A percentile compares a stretch with the other conserved stretches of the same genome.
Conservation (phyloP, 345 rosid genomes). For the Populus nigra region DNA sequence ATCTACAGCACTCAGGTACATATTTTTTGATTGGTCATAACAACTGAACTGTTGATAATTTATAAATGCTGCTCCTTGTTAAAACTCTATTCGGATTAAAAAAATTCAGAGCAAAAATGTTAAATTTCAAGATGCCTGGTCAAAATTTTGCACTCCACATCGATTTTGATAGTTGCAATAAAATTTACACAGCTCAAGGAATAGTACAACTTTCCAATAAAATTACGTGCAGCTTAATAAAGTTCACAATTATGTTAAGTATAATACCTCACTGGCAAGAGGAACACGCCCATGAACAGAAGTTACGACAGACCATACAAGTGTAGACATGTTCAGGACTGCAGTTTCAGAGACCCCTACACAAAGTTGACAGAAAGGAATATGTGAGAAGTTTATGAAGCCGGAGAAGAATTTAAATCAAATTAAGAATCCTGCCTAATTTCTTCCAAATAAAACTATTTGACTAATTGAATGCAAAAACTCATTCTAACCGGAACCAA, state of each 20-base stretch:
- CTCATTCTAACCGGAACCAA: not conserved
- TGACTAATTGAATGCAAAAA: not conserved
- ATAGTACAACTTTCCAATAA: not conserved
- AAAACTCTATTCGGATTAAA: not conserved
- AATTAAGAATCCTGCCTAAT: not conserved
- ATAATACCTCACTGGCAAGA: slow-evolving; percentile 92
- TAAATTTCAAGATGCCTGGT: not conserved
- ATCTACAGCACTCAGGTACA: not conserved
- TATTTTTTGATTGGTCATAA: not conserved
- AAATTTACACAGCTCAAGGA: not conserved
- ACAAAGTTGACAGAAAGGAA: slow-evolving; percentile 27
- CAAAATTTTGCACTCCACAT: not conserved
- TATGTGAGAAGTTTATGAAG: not conserved
- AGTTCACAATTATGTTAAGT: slow-evolving; percentile 15
- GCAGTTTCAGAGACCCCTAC: slow-evolving; percentile 89
- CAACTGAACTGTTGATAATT: not conserved
- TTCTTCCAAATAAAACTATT: not conserved
- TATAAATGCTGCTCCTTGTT: not conserved
- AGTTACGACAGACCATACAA: slow-evolving; percentile 85
- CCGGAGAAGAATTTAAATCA: not conserved
- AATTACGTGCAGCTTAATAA: not conserved
- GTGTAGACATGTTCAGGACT: slow-evolving; percentile 95
- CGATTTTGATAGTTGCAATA: not conserved
- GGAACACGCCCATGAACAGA: slow-evolving; percentile 89
- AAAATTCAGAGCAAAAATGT: not conserved